phyloP scores from a whole-genome alignment of 2,329 filamentous ascomycete genomes.

The Westerdykella aurantiaca region DNA sequence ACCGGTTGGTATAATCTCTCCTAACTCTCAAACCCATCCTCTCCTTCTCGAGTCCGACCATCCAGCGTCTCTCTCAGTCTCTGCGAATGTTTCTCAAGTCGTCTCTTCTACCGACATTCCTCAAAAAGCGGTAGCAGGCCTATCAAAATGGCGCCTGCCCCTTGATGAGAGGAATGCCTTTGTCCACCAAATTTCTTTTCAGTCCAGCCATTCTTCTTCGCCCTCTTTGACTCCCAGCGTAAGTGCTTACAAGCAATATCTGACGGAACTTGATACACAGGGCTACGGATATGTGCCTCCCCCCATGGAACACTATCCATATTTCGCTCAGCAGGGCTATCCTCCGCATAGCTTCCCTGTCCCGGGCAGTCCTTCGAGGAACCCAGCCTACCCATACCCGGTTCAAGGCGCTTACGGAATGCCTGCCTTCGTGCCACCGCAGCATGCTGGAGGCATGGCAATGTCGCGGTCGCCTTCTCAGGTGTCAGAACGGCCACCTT shows the following conservation, averaged over 20 bases:
- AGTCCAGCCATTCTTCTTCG: too few species aligned
- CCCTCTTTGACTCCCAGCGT: conserved; percentile 60
- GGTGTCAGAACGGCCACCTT: conserved; percentile 54
- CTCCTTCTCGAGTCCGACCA: conserved; percentile 16
- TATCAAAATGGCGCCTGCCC: conserved; percentile 14
- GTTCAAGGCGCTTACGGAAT: conserved; percentile 44
- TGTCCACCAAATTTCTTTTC: conserved; percentile 37
- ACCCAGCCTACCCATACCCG: conserved; percentile 43
- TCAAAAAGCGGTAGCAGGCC: neutral
- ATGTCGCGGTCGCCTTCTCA: conserved; percentile 61
- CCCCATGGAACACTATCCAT: neutral
- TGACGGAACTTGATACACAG: conserved; percentile 52
- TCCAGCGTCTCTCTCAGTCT: conserved; percentile 9
- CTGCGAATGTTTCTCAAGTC: conserved; percentile 1
- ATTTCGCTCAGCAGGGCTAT: conserved; percentile 16
- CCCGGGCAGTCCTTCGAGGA: conserved; percentile 43
- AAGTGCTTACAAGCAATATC: conserved; percentile 66
- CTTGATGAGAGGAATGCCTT: conserved; percentile 19
- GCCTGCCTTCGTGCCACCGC: conserved; percentile 49
- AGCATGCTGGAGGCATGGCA: conserved; percentile 61
- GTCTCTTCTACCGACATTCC: conserved; percentile 23
- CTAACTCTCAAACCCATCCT: conserved; percentile 25
- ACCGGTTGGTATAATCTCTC: conserved; percentile 54
- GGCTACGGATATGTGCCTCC: conserved; percentile 28
- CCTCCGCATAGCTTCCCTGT: conserved; percentile 28